These are phyloP conservation scores for Yamadazyma sp. DNA, from an alignment of 805 yeast species.

Conservation along the genomic window DNA sequence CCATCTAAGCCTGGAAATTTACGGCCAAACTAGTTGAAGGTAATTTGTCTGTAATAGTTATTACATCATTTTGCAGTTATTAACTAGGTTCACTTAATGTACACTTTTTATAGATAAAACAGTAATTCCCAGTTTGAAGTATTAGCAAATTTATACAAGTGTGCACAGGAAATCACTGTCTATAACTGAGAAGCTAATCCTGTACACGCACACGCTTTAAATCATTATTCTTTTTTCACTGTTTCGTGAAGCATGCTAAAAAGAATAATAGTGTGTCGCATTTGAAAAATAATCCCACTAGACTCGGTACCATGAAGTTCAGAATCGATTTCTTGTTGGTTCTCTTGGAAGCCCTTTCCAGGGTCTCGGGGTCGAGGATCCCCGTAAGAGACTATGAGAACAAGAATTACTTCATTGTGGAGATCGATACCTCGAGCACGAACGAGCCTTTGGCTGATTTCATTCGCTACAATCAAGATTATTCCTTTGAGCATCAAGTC, in stretches of 20 bases:
- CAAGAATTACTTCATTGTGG: conserved; percentile 64
- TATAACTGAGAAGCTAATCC: too few species aligned
- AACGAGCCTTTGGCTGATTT: conserved; percentile 35
- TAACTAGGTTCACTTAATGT: too few species aligned
- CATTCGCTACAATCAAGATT: conserved; percentile 35
- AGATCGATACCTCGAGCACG: conserved; percentile 37
- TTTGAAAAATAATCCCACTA: conserved; percentile 4
- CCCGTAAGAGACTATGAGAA: conserved; percentile 32
- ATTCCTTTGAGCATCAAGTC: conserved; percentile 60
- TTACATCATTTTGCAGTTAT: too few species aligned
- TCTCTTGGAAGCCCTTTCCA: background rate
- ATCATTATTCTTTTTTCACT: too few species aligned
- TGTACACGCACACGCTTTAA: too few species aligned
- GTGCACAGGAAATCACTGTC: too few species aligned
- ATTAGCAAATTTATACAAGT: too few species aligned
- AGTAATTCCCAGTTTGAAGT: too few species aligned
- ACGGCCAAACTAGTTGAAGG: too few species aligned
- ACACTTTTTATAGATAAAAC: too few species aligned
- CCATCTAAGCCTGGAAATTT: too few species aligned
- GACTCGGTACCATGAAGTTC: conserved; percentile 6
- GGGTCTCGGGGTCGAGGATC: conserved; percentile 7
- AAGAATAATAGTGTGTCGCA: conserved; percentile 7
- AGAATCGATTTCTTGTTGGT: conserved; percentile 4
- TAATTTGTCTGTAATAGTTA: too few species aligned
- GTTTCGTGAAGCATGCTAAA: conserved; percentile 22